phyloP scores from a whole-genome alignment of 345 rosid species.

The Camelina sativa region DNA sequence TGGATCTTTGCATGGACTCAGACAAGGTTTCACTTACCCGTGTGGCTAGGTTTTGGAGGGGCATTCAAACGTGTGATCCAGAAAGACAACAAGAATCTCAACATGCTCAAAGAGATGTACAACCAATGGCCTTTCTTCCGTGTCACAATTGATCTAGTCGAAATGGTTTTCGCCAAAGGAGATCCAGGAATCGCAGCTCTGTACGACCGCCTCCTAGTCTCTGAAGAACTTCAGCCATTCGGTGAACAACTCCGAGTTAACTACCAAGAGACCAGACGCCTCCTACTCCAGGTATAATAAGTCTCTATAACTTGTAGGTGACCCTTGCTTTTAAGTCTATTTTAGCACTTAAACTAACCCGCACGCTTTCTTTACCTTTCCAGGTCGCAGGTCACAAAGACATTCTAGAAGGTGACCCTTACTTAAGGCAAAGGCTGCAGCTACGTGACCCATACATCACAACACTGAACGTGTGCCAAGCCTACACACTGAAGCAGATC shows the following conservation, averaged over 20 bases:
- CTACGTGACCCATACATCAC: slow-evolving; percentile 95
- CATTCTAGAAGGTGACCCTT: slow-evolving; percentile 95
- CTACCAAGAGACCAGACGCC: slow-evolving; percentile 71
- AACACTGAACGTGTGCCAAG: slow-evolving; percentile 88
- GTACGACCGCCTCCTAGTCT: slow-evolving; percentile 87
- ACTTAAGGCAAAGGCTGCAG: slow-evolving; percentile 89
- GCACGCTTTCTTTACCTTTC: background rate
- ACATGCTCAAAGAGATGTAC: slow-evolving; percentile 92
- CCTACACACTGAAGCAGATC: slow-evolving; percentile 82
- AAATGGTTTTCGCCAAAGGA: slow-evolving; percentile 99
- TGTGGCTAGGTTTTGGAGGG: slow-evolving; percentile 95
- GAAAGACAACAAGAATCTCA: slow-evolving; percentile 77
- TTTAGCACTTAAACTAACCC: background rate
- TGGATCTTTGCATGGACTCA: slow-evolving; percentile 99
- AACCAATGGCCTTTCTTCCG: slow-evolving; percentile 96
- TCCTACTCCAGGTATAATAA: slow-evolving; percentile 79
- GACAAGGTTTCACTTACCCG: slow-evolving; percentile 92
- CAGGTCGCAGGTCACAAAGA: slow-evolving; percentile 87
- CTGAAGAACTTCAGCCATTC: slow-evolving; percentile 69
- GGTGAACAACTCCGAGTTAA: slow-evolving; percentile 75
- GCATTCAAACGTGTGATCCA: slow-evolving; percentile 74
- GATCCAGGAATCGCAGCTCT: slow-evolving; percentile 93
- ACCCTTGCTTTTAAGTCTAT: no score
- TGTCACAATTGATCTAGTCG: slow-evolving; percentile 88
- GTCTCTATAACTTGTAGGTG: no score